Base-by-base conservation (phyloP, 1,284 basidiomycete species). In the Malassezia japonica region DNA sequence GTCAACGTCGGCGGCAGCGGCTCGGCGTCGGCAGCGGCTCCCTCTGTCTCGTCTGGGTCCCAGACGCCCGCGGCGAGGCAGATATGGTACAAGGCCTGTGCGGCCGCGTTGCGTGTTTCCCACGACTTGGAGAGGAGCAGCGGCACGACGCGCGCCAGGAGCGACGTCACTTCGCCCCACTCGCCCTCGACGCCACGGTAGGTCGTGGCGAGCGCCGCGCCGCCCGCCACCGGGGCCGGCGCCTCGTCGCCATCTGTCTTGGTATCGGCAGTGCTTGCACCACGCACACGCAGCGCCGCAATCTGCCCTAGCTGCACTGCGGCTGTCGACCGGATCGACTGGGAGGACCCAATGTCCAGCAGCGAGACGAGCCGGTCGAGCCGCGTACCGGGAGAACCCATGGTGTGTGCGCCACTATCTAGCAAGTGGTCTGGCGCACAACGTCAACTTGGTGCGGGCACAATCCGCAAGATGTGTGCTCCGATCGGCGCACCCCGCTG, bases 301-400 rank as follows among this genome's bases (percentile, higher is more conserved):
- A 92, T 79, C 65, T 90, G 86, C 1, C 87, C 90, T 36, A 94
- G 80, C 74, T 94, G 90, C 68, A 87, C 87, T 8, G 89, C 89
- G 3, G 90, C 89, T 15, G 89, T 90, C 57, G 82, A 82, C 67
- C 87, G 81, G 54, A 92, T 84, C 41, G 86, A 84, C 42, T 80
- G 77, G 3, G 86, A 87, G 25, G 88, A 89, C 41, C 89, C 90
- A 37, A 86, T 86, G 74, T 91, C 89, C 67, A 92, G 81, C 42
- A 92, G 78, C 70, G 86, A 81, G 65, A 92, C 83, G 77, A 92
- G 83, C 74, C 88, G 82, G 79, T 92, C 89, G 77, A 92, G 82
- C 21, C 79, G 55, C 15, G 62, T 64, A 1, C 60, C 58, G 6
- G 62, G 55, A 44, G 60, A 59, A 25, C 25, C 56, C 53, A 51